Evolutionary conservation across 805 yeast genomes (phyloP).

Genomic region (Metschnikowia anglica): DNA sequence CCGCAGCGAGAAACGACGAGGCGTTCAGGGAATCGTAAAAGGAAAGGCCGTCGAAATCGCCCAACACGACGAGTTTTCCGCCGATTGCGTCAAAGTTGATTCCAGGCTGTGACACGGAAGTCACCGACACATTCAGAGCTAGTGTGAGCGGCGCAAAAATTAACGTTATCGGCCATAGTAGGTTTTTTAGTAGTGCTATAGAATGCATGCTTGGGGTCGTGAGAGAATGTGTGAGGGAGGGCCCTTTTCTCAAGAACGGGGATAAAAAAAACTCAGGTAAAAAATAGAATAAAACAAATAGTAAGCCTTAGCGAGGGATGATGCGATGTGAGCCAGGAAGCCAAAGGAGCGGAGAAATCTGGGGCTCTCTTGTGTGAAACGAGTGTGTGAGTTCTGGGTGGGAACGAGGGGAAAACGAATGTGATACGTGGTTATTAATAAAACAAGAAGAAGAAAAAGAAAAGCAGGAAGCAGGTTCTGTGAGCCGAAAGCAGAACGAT

Average conservation of each 20-base stretch:
- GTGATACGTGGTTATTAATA: background rate
- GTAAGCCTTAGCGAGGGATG: too few relatives aligned
- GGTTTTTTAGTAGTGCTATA: constrained; percentile 7
- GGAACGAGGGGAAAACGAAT: background rate
- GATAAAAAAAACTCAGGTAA: too few relatives aligned
- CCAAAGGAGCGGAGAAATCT: background rate
- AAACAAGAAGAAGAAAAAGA: constrained; percentile 3
- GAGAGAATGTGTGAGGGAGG: too few relatives aligned
- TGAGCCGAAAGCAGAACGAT: constrained; percentile 12
- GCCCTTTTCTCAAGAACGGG: too few relatives aligned
- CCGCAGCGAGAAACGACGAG: constrained; percentile 17
- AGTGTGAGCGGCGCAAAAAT: background rate
- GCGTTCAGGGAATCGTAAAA: constrained; percentile 19
- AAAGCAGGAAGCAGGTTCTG: background rate
- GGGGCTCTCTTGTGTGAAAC: background rate
- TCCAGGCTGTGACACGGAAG: constrained; percentile 16
- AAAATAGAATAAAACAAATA: too few relatives aligned
- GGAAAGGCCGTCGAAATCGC: constrained; percentile 20
- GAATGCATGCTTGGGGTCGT: constrained; percentile 1
- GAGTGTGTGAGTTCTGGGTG: background rate
- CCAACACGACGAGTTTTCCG: constrained; percentile 19
- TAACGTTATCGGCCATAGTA: constrained; percentile 6
- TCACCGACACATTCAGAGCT: background rate
- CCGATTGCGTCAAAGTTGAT: constrained; percentile 19
- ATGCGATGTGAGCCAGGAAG: background rate